Percentiles rank a stretch among this genome's conserved stretches.
Conservation (phyloP, 192 early-diverging fungal species). For the Coemansia sp. region DNA sequence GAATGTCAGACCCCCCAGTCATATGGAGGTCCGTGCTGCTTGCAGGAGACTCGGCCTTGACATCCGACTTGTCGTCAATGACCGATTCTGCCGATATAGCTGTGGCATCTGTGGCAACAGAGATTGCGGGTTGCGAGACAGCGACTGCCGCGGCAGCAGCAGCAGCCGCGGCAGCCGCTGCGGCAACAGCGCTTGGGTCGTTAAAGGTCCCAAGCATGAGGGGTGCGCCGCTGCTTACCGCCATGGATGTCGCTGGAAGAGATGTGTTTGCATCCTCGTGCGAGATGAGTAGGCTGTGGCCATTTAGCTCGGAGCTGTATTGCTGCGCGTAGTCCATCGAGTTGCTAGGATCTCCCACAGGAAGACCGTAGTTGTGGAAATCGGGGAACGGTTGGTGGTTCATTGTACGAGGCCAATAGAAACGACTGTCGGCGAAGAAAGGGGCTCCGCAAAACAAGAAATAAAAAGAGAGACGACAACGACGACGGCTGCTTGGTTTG, state of each 20-base stretch:
- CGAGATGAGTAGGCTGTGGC: slow-evolving; percentile 43
- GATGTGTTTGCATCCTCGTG: slow-evolving; percentile 34
- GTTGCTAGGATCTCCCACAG: slow-evolving; percentile 37
- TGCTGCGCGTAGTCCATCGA: slow-evolving; percentile 51
- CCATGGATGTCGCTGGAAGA: slow-evolving; percentile 33
- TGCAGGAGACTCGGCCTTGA: slow-evolving; percentile 19
- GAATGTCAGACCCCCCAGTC: slow-evolving; percentile 17
- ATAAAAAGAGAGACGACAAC: too few relatives aligned
- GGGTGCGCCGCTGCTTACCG: slow-evolving; percentile 24
- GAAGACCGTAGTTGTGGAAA: slow-evolving; percentile 52
- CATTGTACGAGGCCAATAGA: slow-evolving; percentile 17
- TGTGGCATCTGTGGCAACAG: slow-evolving; percentile 5
- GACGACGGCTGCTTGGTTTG: too few relatives aligned
- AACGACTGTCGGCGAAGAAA: not conserved
- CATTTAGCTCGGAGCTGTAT: slow-evolving; percentile 42
- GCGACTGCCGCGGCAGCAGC: slow-evolving; percentile 30
- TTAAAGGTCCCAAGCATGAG: slow-evolving; percentile 37
- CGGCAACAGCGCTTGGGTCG: slow-evolving; percentile 42
- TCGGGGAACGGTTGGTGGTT: slow-evolving; percentile 53
- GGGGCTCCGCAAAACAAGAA: too few relatives aligned
- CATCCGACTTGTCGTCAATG: slow-evolving; percentile 30
- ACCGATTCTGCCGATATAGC: slow-evolving; percentile 8
- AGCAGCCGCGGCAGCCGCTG: slow-evolving; percentile 39
- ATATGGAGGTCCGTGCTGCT: slow-evolving; percentile 26
- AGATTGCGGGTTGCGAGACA: slow-evolving; percentile 13